Evolutionary conservation across 177 flowering plant species (phyloP).

Genomic region (Vitis hybrid): DNA sequence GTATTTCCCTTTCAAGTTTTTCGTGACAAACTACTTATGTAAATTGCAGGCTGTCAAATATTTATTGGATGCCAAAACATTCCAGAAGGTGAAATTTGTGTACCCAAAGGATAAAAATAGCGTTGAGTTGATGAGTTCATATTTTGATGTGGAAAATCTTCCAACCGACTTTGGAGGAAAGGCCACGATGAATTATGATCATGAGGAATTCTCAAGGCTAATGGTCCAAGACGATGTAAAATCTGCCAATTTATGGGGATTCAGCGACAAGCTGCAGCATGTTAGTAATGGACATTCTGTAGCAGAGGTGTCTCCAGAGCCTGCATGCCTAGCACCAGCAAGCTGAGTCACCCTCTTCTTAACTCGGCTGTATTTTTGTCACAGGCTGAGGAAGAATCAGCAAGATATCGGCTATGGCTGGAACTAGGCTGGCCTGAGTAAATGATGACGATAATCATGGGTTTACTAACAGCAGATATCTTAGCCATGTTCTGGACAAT

Average conservation of each 20-base stretch:
- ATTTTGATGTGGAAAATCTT: constrained; percentile 79
- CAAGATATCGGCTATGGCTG: not conserved
- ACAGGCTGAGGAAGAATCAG: not conserved
- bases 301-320: constrained; percentile 61
- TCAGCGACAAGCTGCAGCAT: constrained; percentile 36
- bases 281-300: constrained; percentile 34
- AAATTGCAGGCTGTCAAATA: constrained; percentile 72
- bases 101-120: constrained; percentile 88
- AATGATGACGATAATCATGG: not conserved
- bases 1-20: not conserved
- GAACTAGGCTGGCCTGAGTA: not conserved
- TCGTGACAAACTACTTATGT: not conserved
- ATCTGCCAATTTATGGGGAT: constrained; percentile 62
- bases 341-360: constrained; percentile 17
- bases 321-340: constrained; percentile 30
- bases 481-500: not conserved
- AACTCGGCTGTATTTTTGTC: not conserved
- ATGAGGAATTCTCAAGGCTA: constrained; percentile 78
- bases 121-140: constrained; percentile 73
- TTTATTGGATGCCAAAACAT: constrained; percentile 82
- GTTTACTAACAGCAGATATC: constrained; percentile 1
- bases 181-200: constrained; percentile 62
- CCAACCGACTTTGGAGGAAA: constrained; percentile 86
- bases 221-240: constrained; percentile 82
- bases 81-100: constrained; percentile 85